These are phyloP conservation scores for Chaetoceros tenuissimus DNA, from an alignment of 108 stramenopile species.

Conservation along the genomic window DNA sequence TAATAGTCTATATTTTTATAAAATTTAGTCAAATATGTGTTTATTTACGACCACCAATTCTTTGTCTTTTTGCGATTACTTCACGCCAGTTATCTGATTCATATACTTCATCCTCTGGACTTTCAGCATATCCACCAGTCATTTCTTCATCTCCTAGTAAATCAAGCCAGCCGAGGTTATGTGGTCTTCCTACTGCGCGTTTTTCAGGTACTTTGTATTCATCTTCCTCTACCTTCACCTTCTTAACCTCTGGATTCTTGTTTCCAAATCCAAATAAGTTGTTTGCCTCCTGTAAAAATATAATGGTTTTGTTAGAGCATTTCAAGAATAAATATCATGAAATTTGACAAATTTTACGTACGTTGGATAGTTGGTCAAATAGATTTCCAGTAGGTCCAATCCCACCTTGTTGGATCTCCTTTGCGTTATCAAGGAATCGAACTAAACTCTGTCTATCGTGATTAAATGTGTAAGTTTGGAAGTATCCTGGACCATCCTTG, in stretches of 20 bases:
- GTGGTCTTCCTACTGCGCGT: constrained; percentile 61
- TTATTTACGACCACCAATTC: neutral
- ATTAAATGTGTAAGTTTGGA: constrained; percentile 82
- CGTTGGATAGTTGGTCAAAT: neutral
- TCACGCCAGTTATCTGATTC: neutral
- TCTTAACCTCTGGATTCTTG: constrained; percentile 6
- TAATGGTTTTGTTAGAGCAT: no score
- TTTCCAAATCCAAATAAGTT: constrained; percentile 7
- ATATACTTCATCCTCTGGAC: constrained; percentile 20
- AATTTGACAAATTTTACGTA: no score
- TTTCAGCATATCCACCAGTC: constrained; percentile 14
- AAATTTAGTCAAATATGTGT: no score
- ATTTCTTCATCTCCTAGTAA: constrained; percentile 40
- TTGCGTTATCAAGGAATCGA: constrained; percentile 59
- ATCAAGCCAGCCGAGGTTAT: constrained; percentile 74
- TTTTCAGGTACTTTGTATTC: constrained; percentile 55
- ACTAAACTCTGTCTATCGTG: constrained; percentile 53
- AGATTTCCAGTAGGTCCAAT: neutral
- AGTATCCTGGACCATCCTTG: constrained; percentile 57
- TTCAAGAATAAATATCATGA: no score
- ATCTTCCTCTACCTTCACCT: constrained; percentile 5
- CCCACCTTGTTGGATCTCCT: constrained; percentile 20
- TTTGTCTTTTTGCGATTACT: neutral
- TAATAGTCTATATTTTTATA: no score
- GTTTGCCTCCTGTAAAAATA: constrained; percentile 17